Conservation (phyloP, 805 yeast genomes). For the Candida rishiriensis region DNA sequence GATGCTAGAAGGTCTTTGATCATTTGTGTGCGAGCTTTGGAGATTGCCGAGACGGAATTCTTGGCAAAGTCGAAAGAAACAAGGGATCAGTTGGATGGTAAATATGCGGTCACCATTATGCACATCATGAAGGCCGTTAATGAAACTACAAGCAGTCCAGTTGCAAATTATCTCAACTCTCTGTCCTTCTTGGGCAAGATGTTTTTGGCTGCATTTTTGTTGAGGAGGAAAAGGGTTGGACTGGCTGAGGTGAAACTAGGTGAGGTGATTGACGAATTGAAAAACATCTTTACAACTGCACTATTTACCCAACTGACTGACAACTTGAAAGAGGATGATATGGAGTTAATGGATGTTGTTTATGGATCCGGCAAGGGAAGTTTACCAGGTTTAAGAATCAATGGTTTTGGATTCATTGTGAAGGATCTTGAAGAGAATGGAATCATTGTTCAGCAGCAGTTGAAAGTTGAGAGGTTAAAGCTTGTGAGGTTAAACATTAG, state of each 20-base stretch:
- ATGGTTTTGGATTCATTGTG: slow-evolving; percentile 56
- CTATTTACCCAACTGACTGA: slow-evolving; percentile 28
- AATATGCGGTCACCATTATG: slow-evolving; percentile 56
- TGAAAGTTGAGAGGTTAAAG: slow-evolving; percentile 63
- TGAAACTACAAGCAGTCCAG: slow-evolving; percentile 75
- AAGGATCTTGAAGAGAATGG: slow-evolving; percentile 78
- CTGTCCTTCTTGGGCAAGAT: slow-evolving; percentile 70
- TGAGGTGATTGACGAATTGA: slow-evolving; percentile 74
- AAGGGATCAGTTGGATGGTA: slow-evolving; percentile 28
- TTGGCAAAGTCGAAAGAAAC: slow-evolving; percentile 29
- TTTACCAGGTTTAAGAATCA: slow-evolving; percentile 42
- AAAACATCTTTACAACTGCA: slow-evolving; percentile 29
- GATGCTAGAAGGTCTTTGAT: slow-evolving; percentile 93
- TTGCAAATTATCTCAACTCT: slow-evolving; percentile 50
- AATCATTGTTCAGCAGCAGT: slow-evolving; percentile 60
- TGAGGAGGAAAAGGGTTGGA: slow-evolving; percentile 63
- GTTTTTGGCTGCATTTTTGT: slow-evolving; percentile 62
- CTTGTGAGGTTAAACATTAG: slow-evolving; percentile 63
- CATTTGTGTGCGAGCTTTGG: slow-evolving; percentile 85
- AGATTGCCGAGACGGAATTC: slow-evolving; percentile 70
- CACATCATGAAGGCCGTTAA: slow-evolving; percentile 77
- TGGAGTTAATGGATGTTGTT: slow-evolving; percentile 22
- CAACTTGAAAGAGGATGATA: slow-evolving; percentile 18
- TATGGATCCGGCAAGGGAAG: slow-evolving; percentile 16
- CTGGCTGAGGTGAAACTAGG: slow-evolving; percentile 68